Evolutionary conservation across 1,139 yeast genomes (phyloP).

Genomic region (Hanseniaspora uvarum): DNA sequence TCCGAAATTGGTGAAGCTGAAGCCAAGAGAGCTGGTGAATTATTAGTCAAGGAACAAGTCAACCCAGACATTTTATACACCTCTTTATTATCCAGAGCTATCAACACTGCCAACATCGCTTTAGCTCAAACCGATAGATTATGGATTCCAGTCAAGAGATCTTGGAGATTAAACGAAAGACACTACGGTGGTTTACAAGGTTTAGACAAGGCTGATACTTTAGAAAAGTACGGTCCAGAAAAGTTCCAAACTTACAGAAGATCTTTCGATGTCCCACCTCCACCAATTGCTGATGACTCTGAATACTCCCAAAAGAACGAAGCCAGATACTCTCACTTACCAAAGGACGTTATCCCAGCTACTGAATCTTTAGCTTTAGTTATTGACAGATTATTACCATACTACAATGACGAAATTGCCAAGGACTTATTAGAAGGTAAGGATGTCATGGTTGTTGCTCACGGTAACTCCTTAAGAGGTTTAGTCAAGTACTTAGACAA

Average conservation of each 20-base stretch:
- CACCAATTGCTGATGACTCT: conserved; percentile 66
- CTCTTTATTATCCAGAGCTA: conserved; percentile 87
- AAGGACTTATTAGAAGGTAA: conserved; percentile 74
- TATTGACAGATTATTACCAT: conserved; percentile 93
- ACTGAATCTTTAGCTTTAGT: conserved; percentile 93
- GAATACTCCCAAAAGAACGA: conserved; percentile 80
- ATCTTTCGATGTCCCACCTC: conserved; percentile 95
- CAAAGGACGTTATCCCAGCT: conserved; percentile 78
- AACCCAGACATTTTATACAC: conserved; percentile 85
- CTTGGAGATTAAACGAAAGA: conserved; percentile 98
- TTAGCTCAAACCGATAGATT: conserved; percentile 79
- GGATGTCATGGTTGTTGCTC: conserved; percentile 90
- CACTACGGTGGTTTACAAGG: conserved; percentile 99
- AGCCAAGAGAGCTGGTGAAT: conserved; percentile 88
- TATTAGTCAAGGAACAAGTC: conserved; percentile 77
- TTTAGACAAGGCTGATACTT: conserved; percentile 91
- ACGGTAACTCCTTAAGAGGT: conserved; percentile 97
- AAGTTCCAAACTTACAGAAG: conserved; percentile 97
- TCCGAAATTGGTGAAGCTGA: conserved; percentile 78
- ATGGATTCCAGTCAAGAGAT: conserved; percentile 85
- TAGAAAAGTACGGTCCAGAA: conserved; percentile 79
- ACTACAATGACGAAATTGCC: conserved; percentile 93
- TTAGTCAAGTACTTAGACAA: conserved; percentile 92
- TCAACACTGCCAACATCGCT: conserved; percentile 95
- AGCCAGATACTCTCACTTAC: conserved; percentile 71